phyloP scores from a whole-genome alignment of 2,329 filamentous ascomycete genomes.

The Cyclaneusma minus region DNA sequence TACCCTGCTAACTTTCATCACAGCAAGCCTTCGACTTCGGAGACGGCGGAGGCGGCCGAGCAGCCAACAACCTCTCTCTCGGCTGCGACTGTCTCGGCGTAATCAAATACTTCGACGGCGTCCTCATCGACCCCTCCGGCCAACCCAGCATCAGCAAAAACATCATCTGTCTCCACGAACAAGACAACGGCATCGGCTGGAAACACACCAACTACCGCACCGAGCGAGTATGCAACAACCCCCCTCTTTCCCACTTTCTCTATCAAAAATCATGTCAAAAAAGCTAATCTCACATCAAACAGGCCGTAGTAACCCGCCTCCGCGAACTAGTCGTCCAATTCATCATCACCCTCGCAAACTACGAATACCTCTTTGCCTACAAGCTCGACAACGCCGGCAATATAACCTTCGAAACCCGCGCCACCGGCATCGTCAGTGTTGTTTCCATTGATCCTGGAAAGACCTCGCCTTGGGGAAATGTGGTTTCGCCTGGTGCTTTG shows the following conservation, averaged over 20 bases:
- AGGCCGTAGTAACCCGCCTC: slow-evolving; percentile 43
- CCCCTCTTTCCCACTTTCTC: too few species aligned
- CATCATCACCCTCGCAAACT: slow-evolving; percentile 54
- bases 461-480: slow-evolving; percentile 37
- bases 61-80: slow-evolving; percentile 49
- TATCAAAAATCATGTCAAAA: too few species aligned
- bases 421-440: slow-evolving; percentile 45
- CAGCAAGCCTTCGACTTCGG: slow-evolving; percentile 56
- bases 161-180: slow-evolving; percentile 53
- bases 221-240: too few species aligned
- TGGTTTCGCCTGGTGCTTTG: slow-evolving; percentile 43
- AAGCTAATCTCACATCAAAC: too few species aligned
- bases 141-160: slow-evolving; percentile 37
- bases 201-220: slow-evolving; percentile 58
- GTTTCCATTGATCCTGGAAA: slow-evolving; percentile 39
- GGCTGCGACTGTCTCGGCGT: slow-evolving; percentile 55
- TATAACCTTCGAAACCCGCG: slow-evolving; percentile 43
- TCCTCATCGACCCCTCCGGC: slow-evolving; percentile 36
- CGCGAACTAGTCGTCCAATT: slow-evolving; percentile 51
- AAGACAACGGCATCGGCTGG: slow-evolving; percentile 54
- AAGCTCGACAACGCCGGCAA: slow-evolving; percentile 48
- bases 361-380: slow-evolving; percentile 54
- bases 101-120: slow-evolving; percentile 40
- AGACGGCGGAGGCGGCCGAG: slow-evolving; percentile 46
- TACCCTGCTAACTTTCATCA: too few species aligned